A percentile compares a stretch with the other conserved stretches of the same genome.
These are phyloP conservation scores for Xylaria telfairii DNA, from an alignment of 495 filamentous ascomycete species.

Conservation along the genomic window DNA sequence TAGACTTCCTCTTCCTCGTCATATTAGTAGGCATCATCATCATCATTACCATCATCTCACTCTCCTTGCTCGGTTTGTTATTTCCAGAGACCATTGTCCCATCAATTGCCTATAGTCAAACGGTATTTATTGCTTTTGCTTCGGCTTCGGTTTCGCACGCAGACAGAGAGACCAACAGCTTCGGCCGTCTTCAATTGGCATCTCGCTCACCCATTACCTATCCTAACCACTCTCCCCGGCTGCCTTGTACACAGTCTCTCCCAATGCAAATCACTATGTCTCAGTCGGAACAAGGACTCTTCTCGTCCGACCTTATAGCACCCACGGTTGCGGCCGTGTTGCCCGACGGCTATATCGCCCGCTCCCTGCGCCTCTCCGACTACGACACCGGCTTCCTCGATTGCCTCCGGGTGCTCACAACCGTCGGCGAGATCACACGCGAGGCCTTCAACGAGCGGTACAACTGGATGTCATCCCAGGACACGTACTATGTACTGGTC, in stretches of 20 bases:
- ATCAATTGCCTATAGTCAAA: background rate
- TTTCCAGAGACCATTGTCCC: background rate
- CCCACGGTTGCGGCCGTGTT: slow-evolving; percentile 71
- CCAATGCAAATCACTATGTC: slow-evolving; percentile 3
- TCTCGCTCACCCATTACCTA: background rate
- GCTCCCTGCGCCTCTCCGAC: slow-evolving; percentile 79
- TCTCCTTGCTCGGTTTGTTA: background rate
- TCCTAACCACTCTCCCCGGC: slow-evolving; percentile 11
- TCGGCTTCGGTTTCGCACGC: background rate
- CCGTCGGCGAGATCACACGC: slow-evolving; percentile 85
- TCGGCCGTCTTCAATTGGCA: background rate
- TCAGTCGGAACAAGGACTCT: slow-evolving; percentile 64
- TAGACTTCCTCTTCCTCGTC: background rate
- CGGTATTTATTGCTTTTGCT: background rate
- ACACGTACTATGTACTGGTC: slow-evolving; percentile 83
- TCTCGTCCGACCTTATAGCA: slow-evolving; percentile 78
- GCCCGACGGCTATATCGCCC: slow-evolving; percentile 81
- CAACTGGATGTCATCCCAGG: slow-evolving; percentile 79
- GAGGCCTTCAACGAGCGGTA: slow-evolving; percentile 79
- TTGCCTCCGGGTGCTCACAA: slow-evolving; percentile 87
- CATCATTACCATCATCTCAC: background rate
- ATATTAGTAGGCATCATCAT: background rate
- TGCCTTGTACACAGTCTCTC: background rate
- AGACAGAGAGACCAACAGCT: background rate
- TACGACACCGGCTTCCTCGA: slow-evolving; percentile 83